Conservation (phyloP, 2,329 filamentous ascomycete species). For the Pestalotiopsis fici region DNA sequence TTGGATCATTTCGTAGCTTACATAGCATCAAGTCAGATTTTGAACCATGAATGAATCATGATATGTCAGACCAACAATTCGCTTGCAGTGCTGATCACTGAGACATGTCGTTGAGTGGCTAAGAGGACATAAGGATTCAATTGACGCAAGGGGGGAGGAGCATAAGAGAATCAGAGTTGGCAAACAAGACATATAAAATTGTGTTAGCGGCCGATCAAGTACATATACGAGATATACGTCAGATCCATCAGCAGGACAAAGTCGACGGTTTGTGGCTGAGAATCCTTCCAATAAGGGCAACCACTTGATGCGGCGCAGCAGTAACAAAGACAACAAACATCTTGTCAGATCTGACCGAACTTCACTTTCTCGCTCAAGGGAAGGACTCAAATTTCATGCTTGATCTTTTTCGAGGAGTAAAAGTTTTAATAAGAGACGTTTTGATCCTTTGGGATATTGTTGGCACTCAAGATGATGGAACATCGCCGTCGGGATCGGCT, state of each 20-base stretch:
- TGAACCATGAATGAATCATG: neutral
- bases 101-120: neutral
- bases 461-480: neutral
- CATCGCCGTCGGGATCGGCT: neutral
- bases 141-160: neutral
- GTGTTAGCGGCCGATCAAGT: neutral
- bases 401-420: neutral
- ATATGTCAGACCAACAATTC: neutral
- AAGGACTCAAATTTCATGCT: neutral
- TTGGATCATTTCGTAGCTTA: neutral
- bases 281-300: neutral
- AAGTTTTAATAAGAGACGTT: no score
- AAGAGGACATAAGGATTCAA: neutral
- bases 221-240: no score
- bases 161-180: neutral
- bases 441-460: no score
- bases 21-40: neutral
- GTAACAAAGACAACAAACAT: neutral
- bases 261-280: neutral
- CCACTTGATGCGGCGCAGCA: neutral
- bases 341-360: neutral
- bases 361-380: neutral
- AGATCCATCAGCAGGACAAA: neutral
- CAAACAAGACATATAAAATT: neutral
- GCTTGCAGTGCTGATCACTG: neutral